phyloP scores from a whole-genome alignment of 2,329 filamentous ascomycete species.

The Sodiomyces alkalinus region DNA sequence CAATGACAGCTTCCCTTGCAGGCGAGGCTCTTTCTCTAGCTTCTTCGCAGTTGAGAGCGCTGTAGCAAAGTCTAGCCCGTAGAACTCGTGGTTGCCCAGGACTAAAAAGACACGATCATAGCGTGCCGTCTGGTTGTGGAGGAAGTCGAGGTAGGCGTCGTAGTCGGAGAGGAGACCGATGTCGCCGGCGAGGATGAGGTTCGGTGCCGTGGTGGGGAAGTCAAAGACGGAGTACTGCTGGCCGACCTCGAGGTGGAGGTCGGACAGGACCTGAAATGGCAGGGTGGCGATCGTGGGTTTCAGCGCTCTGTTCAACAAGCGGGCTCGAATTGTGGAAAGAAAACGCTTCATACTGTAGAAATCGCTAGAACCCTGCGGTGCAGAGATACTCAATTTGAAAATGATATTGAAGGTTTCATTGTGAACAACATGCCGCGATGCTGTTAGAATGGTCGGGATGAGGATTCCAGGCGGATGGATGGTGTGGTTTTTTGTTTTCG shows the following conservation, averaged over 20 bases:
- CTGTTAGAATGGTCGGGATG: too few species aligned
- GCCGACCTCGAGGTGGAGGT: slow-evolving; percentile 32
- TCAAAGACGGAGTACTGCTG: slow-evolving; percentile 25
- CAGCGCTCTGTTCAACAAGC: too few species aligned
- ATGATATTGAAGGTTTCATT: too few species aligned
- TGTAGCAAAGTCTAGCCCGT: slow-evolving; percentile 22
- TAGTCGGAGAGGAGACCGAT: slow-evolving; percentile 33
- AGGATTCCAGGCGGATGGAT: too few species aligned
- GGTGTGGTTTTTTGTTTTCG: too few species aligned
- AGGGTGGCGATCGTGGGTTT: too few species aligned
- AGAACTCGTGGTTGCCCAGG: slow-evolving; percentile 40
- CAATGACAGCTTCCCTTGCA: slow-evolving; percentile 24
- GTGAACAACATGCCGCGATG: too few species aligned
- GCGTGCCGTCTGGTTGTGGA: slow-evolving; percentile 21
- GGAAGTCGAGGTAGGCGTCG: slow-evolving; percentile 26
- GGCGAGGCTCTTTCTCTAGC: slow-evolving; percentile 20
- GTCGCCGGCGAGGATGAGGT: slow-evolving; percentile 32
- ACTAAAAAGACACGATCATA: slow-evolving; percentile 31
- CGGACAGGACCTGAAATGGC: slow-evolving; percentile 28
- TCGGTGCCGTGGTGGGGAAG: slow-evolving; percentile 23
- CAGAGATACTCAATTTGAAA: too few species aligned
- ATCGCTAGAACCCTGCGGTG: too few species aligned
- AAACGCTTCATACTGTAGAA: too few species aligned
- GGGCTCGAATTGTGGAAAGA: too few species aligned
- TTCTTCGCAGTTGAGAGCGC: slow-evolving; percentile 20